Conservation (phyloP, 257 asterid genomes). For the Perilla frutescens region DNA sequence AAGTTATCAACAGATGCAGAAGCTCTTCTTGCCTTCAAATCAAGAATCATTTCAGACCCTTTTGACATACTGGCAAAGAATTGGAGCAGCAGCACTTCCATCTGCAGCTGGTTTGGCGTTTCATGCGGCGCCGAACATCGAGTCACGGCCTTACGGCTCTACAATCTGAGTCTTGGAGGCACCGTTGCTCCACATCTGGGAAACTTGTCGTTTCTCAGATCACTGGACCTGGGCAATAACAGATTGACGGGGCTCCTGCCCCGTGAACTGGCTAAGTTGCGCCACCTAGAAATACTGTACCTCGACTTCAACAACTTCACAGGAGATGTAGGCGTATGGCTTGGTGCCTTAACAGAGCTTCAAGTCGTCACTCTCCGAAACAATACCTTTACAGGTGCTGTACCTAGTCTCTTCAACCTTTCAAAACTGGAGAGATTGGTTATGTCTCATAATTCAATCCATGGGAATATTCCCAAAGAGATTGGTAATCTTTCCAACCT, state of each 20-base stretch:
- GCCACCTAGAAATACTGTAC: not conserved
- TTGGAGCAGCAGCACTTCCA: not conserved
- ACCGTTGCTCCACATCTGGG: slow-evolving; percentile 18
- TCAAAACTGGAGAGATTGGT: not conserved
- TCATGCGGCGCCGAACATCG: not conserved
- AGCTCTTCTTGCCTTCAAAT: slow-evolving; percentile 28
- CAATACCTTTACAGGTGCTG: slow-evolving; percentile 12
- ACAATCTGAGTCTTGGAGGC: slow-evolving; percentile 1
- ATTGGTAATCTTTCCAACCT: slow-evolving; percentile 5
- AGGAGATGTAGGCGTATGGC: not conserved
- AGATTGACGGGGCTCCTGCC: slow-evolving; percentile 1
- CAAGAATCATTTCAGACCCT: slow-evolving; percentile 23
- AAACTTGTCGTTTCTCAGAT: not conserved
- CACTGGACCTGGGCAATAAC: slow-evolving; percentile 22
- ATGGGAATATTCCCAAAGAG: slow-evolving; percentile 15
- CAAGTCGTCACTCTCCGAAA: not conserved
- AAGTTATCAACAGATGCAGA: slow-evolving; percentile 15
- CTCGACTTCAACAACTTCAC: slow-evolving; percentile 26
- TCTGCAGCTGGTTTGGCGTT: slow-evolving; percentile 8
- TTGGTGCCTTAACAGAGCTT: not conserved
- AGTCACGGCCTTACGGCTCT: slow-evolving; percentile 12
- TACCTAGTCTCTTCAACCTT: slow-evolving; percentile 5
- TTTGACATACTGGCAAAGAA: not conserved
- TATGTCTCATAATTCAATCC: not conserved
- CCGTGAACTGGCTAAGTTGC: not conserved